Evolutionary conservation across 164 flowering plant species (phyloP), one percentile per base, ranked within the genome.

Genomic region (Chimonanthus salicifolius): DNA sequence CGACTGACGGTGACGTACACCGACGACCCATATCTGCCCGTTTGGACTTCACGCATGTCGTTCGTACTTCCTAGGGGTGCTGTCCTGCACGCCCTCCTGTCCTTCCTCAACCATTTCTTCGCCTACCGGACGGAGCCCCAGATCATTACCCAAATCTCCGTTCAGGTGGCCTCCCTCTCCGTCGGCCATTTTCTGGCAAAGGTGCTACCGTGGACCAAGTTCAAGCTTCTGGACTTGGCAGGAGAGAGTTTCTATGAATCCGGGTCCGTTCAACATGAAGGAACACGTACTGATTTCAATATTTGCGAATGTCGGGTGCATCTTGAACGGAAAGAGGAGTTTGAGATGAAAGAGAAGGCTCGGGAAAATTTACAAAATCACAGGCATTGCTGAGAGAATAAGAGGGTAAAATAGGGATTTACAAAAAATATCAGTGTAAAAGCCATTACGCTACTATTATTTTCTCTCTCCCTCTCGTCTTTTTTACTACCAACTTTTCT

Each of bases 11-110:
- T 94, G 58, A 58, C 85, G 71, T 90, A 88, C 85, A 84, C 89
- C 62, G 97, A 94, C 84, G 96, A 94, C 74, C 91, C 92, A 5
- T 66, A 82, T 58, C 89, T 87, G 7, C 89, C 98, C n/a, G 95
- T 92, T 8, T 90, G 94, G 97, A 94, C 98, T 7, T 94, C 92
- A 78, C 80, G 97, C 58, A 92, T 92, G 95, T 94, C 97, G 98
- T 82, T 83, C 74, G 67, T 94, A 62, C 33, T 33, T 33, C 33
- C 1, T 0, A 33, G 97, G 96, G 4, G 11, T 94, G 0, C 7
- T 92, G 44, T 94, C 97, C 0, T 94, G 97, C 49, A n/a, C n/a
- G 79, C 45, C 2, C 85, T 90, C 9, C 82, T 91, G 70, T 89
- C 97, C 0, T 91, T 91, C 69, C 85, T 94, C 70, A 91, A 91